Evolutionary conservation across 768 basidiomycete genomes (phyloP).

Genomic region (Strobilomyces dryophilus): DNA sequence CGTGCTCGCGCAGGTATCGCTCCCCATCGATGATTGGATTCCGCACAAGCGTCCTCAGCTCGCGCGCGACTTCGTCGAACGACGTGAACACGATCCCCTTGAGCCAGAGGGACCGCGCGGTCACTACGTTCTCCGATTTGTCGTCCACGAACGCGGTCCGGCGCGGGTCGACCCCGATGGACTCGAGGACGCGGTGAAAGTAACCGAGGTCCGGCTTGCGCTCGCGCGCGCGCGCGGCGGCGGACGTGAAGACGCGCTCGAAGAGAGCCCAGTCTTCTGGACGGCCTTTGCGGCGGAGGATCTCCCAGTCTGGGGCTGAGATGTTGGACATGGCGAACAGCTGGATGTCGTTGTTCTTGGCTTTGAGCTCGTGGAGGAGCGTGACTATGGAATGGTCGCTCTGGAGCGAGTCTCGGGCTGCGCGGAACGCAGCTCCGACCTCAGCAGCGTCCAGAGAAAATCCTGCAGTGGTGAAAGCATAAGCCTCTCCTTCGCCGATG

Average conservation of each 20-base stretch:
- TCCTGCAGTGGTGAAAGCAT: conserved; percentile 4
- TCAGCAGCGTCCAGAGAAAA: conserved; percentile 17
- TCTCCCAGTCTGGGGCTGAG: conserved; percentile 19
- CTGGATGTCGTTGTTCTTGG: not conserved
- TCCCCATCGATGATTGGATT: conserved; percentile 14
- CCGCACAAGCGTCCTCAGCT: conserved; percentile 13
- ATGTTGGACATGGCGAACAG: conserved; percentile 24
- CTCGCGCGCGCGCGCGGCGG: conserved; percentile 9
- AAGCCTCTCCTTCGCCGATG: conserved; percentile 8
- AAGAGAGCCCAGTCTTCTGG: conserved; percentile 19
- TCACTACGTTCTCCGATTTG: conserved; percentile 19
- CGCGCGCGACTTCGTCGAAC: conserved; percentile 11
- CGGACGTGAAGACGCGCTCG: conserved; percentile 19
- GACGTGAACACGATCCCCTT: conserved; percentile 19
- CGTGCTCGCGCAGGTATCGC: conserved; percentile 9
- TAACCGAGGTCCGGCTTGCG: conserved; percentile 21
- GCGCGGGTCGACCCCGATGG: conserved; percentile 13
- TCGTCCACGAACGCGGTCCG: conserved; percentile 24
- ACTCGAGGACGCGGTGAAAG: conserved; percentile 14
- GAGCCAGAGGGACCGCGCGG: conserved; percentile 18
- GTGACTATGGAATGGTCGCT: conserved; percentile 11
- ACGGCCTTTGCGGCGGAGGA: conserved; percentile 11
- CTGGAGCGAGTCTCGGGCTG: conserved; percentile 7
- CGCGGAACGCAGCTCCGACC: conserved; percentile 6
- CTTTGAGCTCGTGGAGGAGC: conserved; percentile 15